phyloP scores from a whole-genome alignment of 176 grass and related monocot species.

The Typha latifolia region DNA sequence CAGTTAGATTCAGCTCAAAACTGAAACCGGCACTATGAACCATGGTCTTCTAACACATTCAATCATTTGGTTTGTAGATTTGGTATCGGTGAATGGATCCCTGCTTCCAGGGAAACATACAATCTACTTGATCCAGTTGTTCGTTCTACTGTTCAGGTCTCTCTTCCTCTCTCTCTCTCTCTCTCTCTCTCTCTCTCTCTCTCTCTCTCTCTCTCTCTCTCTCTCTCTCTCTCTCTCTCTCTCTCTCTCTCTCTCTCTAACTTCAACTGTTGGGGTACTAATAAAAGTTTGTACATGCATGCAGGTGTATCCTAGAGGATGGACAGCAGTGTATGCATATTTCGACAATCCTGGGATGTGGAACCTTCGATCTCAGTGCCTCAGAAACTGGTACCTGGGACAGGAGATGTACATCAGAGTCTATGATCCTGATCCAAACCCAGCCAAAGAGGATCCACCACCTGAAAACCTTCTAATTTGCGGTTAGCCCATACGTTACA shows the following conservation, averaged over 20 bases:
- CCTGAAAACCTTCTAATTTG: conserved; percentile 1
- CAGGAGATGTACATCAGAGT: not conserved
- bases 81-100: conserved; percentile 1
- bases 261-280: not conserved
- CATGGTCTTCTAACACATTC: not conserved
- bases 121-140: conserved; percentile 1
- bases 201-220: too few species aligned
- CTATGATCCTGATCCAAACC: conserved; percentile 1
- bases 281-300: not conserved
- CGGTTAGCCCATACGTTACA: not conserved
- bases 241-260: not conserved
- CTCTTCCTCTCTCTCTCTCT: not conserved
- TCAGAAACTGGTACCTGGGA: not conserved
- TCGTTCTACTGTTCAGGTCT: conserved; percentile 3
- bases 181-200: too few species aligned
- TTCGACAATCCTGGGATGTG: not conserved
- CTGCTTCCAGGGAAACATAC: conserved; percentile 2
- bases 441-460: not conserved
- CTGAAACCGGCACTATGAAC: too few species aligned
- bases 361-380: conserved; percentile 3
- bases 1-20: not conserved
- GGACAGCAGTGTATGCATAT: conserved; percentile 6
- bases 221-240: too few species aligned
- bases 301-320: conserved; percentile 2
- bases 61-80: not conserved